A percentile compares a stretch with the other conserved stretches of the same genome.
Conservation (phyloP, 1,139 yeast species). For the Suzukiozyma palmioleophila region DNA sequence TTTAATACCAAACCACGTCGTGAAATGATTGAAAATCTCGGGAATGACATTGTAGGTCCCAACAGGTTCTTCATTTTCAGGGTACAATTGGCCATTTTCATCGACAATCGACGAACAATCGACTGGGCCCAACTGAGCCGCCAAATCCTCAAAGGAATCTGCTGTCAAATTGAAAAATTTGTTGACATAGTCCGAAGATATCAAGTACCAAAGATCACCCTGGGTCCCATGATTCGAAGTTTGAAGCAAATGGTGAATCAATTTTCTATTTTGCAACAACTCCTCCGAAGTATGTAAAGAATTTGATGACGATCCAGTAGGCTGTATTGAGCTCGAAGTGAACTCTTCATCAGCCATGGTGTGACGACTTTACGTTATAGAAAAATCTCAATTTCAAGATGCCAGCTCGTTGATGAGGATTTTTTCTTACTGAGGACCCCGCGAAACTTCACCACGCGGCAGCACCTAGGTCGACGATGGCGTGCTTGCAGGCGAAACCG, state of each 20-base stretch:
- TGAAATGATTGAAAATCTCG: slow-evolving; percentile 37
- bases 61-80: slow-evolving; percentile 25
- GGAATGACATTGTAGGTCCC: slow-evolving; percentile 33
- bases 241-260: slow-evolving; percentile 19
- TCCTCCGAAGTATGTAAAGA: slow-evolving; percentile 6
- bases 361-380: too few relatives aligned
- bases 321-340: neutral
- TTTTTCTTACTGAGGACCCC: too few relatives aligned
- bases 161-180: slow-evolving; percentile 23
- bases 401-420: too few relatives aligned
- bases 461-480: too few relatives aligned
- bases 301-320: neutral
- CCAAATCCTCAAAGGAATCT: slow-evolving; percentile 22
- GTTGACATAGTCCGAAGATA: slow-evolving; percentile 28
- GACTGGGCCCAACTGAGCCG: slow-evolving; percentile 27
- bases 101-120: slow-evolving; percentile 29
- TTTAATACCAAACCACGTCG: slow-evolving; percentile 51
- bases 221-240: slow-evolving; percentile 17
- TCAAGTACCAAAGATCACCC: slow-evolving; percentile 36
- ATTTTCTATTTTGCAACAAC: slow-evolving; percentile 16
- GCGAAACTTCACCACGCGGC: too few relatives aligned
- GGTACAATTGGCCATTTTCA: slow-evolving; percentile 25
- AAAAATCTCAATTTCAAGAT: too few relatives aligned
- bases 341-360: slow-evolving; percentile 2
- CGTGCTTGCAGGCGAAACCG: too few relatives aligned